phyloP scores from a whole-genome alignment of 2,329 filamentous ascomycete species.

The Diplodia intermedia region DNA sequence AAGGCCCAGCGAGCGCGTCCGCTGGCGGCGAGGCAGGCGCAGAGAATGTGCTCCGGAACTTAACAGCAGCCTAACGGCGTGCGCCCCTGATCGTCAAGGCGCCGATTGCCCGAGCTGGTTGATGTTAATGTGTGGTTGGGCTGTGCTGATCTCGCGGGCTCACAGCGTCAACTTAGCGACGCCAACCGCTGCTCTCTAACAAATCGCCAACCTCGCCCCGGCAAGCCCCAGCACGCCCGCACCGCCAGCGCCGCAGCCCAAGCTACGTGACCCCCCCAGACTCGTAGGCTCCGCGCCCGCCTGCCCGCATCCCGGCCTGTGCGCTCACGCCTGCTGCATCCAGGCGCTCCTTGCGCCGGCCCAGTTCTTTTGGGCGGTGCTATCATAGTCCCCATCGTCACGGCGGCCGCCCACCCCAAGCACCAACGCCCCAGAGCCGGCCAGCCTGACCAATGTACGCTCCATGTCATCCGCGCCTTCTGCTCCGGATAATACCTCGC shows the following conservation, averaged over 20 bases:
- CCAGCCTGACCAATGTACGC: slow-evolving; percentile 51
- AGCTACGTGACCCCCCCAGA: slow-evolving; percentile 22
- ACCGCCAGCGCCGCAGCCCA: slow-evolving; percentile 13
- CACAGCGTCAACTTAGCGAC: slow-evolving; percentile 16
- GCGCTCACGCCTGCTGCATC: slow-evolving; percentile 18
- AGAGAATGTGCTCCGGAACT: background rate
- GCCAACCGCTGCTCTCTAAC: slow-evolving; percentile 12
- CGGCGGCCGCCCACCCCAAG: slow-evolving; percentile 40
- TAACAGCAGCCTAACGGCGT: background rate
- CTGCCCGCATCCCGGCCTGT: slow-evolving; percentile 2
- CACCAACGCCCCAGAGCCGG: slow-evolving; percentile 41
- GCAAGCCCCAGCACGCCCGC: slow-evolving; percentile 4
- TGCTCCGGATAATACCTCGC: slow-evolving; percentile 49
- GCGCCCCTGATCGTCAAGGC: background rate
- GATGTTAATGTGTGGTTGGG: background rate
- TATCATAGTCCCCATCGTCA: slow-evolving; percentile 28
- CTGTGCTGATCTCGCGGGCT: background rate
- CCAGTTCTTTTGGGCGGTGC: slow-evolving; percentile 12
- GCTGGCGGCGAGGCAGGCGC: background rate
- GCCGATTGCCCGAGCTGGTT: background rate
- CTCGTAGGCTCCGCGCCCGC: slow-evolving; percentile 10
- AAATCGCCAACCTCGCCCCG: slow-evolving; percentile 5
- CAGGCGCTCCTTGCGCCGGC: slow-evolving; percentile 22
- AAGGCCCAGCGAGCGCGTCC: slow-evolving; percentile 10
- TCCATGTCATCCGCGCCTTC: slow-evolving; percentile 51